phyloP scores from a whole-genome alignment of 2,329 filamentous ascomycete genomes.

The Scedosporium apiospermum region DNA sequence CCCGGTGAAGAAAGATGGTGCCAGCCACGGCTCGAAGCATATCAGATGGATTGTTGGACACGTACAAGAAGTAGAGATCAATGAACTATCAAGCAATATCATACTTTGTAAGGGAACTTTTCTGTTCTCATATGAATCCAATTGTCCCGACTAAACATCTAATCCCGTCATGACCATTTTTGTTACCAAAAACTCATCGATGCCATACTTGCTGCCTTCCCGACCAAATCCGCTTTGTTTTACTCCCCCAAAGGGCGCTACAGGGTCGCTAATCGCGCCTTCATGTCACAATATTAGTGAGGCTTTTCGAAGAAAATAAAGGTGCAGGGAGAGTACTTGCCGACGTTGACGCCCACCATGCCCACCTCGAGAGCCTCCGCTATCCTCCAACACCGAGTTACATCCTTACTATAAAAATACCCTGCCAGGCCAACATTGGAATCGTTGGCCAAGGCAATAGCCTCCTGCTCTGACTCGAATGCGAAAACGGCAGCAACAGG shows the following conservation, averaged over 20 bases:
- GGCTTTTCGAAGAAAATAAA: not conserved
- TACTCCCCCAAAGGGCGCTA: slow-evolving; percentile 64
- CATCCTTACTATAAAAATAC: slow-evolving; percentile 75
- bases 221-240: slow-evolving; percentile 75
- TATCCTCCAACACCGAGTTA: slow-evolving; percentile 50
- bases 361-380: slow-evolving; percentile 69
- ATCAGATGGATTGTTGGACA: too few relatives aligned
- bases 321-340: slow-evolving; percentile 18
- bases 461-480: slow-evolving; percentile 83
- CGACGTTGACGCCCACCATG: slow-evolving; percentile 81
- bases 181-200: slow-evolving; percentile 65
- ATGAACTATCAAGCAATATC: too few relatives aligned
- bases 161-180: slow-evolving; percentile 47
- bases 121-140: too few relatives aligned
- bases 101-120: too few relatives aligned
- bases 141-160: not conserved
- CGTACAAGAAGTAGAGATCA: too few relatives aligned
- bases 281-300: not conserved
- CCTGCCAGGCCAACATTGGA: slow-evolving; percentile 83
- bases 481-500: slow-evolving; percentile 84
- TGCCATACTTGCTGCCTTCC: slow-evolving; percentile 69
- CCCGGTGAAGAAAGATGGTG: too few relatives aligned
- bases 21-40: too few relatives aligned
- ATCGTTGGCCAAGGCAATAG: slow-evolving; percentile 71
- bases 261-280: slow-evolving; percentile 43